Conservation (phyloP, 1,284 basidiomycete species). For the Omphalotus olearius region DNA sequence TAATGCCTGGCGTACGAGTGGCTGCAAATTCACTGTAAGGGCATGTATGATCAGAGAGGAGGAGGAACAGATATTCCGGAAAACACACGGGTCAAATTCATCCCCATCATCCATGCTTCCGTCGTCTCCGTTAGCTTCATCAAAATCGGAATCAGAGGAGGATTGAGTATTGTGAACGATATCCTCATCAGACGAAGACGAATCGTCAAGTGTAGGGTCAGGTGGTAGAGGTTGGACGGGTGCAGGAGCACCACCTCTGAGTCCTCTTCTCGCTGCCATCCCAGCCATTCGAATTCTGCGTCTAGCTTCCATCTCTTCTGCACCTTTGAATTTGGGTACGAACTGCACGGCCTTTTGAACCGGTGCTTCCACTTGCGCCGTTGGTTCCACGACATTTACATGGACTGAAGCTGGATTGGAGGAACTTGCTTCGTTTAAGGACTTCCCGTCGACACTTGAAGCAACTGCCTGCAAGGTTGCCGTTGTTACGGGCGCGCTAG, state of each 20-base stretch:
- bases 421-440: not conserved
- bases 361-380: slow-evolving; percentile 34
- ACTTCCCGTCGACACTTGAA: not conserved
- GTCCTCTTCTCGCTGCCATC: slow-evolving; percentile 34
- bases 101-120: slow-evolving; percentile 61
- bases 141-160: slow-evolving; percentile 38
- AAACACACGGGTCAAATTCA: slow-evolving; percentile 73
- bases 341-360: slow-evolving; percentile 52
- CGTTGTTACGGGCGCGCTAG: slow-evolving; percentile 22
- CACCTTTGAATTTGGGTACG: slow-evolving; percentile 69
- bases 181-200: slow-evolving; percentile 56
- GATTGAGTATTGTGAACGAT: slow-evolving; percentile 31
- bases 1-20: slow-evolving; percentile 39
- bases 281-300: slow-evolving; percentile 57
- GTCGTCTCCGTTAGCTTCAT: slow-evolving; percentile 49
- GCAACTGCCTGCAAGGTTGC: slow-evolving; percentile 9
- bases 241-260: slow-evolving; percentile 22
- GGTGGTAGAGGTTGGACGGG: slow-evolving; percentile 29
- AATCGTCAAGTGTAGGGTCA: slow-evolving; percentile 39
- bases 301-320: slow-evolving; percentile 74
- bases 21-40: slow-evolving; percentile 43
- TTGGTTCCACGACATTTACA: slow-evolving; percentile 30
- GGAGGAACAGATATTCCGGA: slow-evolving; percentile 1
- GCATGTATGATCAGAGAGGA: not conserved
- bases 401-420: slow-evolving; percentile 1